Percentiles rank a stretch among this genome's conserved stretches.
These are phyloP conservation scores for Annona cherimola DNA, from an alignment of 164 flowering plant species.

Conservation along the genomic window DNA sequence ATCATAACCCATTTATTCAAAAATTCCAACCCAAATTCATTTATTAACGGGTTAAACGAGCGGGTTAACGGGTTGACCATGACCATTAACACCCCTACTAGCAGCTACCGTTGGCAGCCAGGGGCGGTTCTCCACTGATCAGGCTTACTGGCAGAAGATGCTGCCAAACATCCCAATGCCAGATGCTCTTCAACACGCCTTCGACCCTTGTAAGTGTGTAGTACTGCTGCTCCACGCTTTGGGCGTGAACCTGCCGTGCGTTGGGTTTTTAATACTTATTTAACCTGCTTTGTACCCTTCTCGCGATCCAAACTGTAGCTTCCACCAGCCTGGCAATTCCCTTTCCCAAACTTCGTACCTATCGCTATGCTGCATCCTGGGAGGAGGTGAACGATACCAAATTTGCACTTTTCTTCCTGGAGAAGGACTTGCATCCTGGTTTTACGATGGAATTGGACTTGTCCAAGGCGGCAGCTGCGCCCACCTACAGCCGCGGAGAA, in stretches of 20 bases:
- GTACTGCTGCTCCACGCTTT: not conserved
- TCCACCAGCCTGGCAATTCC: constrained; percentile 18
- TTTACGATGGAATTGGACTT: constrained; percentile 20
- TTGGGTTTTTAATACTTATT: not conserved
- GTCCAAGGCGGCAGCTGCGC: constrained; percentile 14
- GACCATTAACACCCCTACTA: too few species aligned
- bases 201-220: constrained; percentile 15
- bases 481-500: too few species aligned
- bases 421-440: constrained; percentile 13
- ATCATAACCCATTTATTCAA: too few species aligned
- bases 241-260: not conserved
- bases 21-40: too few species aligned
- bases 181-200: constrained; percentile 20
- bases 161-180: constrained; percentile 40
- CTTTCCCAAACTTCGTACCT: too few species aligned
- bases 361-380: constrained; percentile 21
- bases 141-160: constrained; percentile 31
- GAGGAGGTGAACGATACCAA: constrained; percentile 24
- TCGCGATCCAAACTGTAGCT: too few species aligned
- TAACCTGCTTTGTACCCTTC: not conserved
- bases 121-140: constrained; percentile 26
- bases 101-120: constrained; percentile 25
- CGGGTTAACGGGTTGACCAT: too few species aligned
- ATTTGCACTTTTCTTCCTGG: constrained; percentile 26
- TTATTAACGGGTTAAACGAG: too few species aligned